Evolutionary conservation across 2,329 filamentous ascomycete genomes (phyloP), one percentile per base, ranked within the genome.

Genomic region (Epichloe gansuensis): DNA sequence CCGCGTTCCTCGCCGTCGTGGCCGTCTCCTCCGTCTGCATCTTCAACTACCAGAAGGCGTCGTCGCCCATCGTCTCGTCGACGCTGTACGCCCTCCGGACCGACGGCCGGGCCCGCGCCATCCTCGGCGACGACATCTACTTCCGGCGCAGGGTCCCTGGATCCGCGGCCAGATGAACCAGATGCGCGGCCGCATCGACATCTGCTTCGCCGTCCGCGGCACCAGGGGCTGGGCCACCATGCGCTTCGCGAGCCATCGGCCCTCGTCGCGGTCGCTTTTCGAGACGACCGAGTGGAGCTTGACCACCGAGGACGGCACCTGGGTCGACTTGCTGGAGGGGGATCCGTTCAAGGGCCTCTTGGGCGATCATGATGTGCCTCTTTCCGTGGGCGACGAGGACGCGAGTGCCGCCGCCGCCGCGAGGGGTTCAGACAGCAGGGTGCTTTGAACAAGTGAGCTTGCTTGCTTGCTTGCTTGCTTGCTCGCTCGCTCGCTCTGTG

Each of bases 11-110:
- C 51, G 69, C 79, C 57, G 74, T 88, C 57, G 81, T 95, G 60
- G 78, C 80, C 48, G 75, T 77, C 52, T 85, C 84, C 59, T 83
- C 84, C 59, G 73, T 94, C 55, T 88, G 86, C 60, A 96, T 98
- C 69, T 97, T 98, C 85, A 98, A 98, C 78, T 97, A 98, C 80
- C 91, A 98, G 69, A 96, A 96, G 69, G 82, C 84, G 53, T 89
- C 87, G n/a, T 89, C 83, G 28, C 87, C 86, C 52, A 80, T 91
- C 34, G 87, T 96, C n/a, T 82, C 82, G 52, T 88, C 86, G 52
- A 93, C 90, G 4, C 80, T 98, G 31, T 98, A 97, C 75, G 87
- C 91, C 1, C 79, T 98, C 57, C 87, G 93, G 58, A 94, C 88
- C 3, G 89, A 85, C 53, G 72, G 80, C 3, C 72, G 75, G 54